phyloP scores from a whole-genome alignment of 306 rosid species.

The Glycine latifolia region DNA sequence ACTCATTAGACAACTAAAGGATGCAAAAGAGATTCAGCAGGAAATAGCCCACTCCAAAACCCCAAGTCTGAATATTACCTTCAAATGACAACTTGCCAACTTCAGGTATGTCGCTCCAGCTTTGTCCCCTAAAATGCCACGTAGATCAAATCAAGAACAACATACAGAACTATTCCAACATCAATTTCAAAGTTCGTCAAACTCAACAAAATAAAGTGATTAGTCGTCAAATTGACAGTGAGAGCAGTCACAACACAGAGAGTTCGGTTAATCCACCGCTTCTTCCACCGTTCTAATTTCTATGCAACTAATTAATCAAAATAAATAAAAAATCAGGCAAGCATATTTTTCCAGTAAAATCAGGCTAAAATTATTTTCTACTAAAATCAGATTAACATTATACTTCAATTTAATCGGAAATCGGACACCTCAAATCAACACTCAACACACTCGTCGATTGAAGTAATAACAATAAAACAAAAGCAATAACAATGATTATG shows the following conservation, averaged over 20 bases:
- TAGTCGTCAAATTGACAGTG: constrained; percentile 5
- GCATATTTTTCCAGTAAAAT: background rate
- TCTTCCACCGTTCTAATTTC: background rate
- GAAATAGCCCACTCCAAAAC: background rate
- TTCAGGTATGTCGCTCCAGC: constrained; percentile 78
- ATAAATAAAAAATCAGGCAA: too few relatives aligned
- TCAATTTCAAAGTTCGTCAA: background rate
- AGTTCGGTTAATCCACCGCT: too few relatives aligned
- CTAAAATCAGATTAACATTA: constrained; percentile 24
- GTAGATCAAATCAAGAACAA: constrained; percentile 34
- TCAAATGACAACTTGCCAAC: constrained; percentile 85
- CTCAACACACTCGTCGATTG: constrained; percentile 13
- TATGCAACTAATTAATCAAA: background rate
- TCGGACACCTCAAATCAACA: constrained; percentile 13
- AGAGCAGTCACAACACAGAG: background rate
- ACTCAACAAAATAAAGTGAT: background rate
- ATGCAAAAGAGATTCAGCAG: background rate
- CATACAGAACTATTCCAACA: constrained; percentile 18
- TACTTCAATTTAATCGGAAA: constrained; percentile 21
- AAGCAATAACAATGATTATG: too few relatives aligned
- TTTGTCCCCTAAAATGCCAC: constrained; percentile 76
- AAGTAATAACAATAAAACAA: too few relatives aligned
- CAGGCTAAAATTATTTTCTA: background rate
- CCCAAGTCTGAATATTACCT: constrained; percentile 57
- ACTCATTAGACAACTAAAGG: background rate